Percentiles rank a stretch among this genome's conserved stretches.
Conservation (phyloP, 176 grass and related monocot species). For the Otatea glauca region DNA sequence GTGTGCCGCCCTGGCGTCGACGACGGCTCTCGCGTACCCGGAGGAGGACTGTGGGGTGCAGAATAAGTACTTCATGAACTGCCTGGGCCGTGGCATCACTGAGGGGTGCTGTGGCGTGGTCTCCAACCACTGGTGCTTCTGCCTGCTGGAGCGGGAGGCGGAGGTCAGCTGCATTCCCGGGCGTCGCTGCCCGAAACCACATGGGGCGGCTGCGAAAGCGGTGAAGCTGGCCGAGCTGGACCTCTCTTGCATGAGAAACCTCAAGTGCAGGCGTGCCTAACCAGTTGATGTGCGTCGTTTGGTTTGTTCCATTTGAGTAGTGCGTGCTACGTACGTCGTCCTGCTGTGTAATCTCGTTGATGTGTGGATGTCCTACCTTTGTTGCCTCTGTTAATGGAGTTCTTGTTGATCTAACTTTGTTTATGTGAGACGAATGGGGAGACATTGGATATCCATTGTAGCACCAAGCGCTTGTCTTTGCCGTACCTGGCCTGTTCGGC, state of each 20-base stretch:
- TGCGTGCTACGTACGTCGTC: no score
- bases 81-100: slow-evolving; percentile 15
- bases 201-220: background rate
- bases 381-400: no score
- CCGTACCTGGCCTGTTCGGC: no score
- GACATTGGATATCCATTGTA: no score
- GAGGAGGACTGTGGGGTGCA: slow-evolving; percentile 22
- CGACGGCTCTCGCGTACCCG: background rate
- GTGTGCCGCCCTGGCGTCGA: background rate
- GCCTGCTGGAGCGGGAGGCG: slow-evolving; percentile 40
- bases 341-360: no score
- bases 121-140: background rate
- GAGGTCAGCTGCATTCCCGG: slow-evolving; percentile 25
- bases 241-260: slow-evolving; percentile 36
- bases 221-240: slow-evolving; percentile 38
- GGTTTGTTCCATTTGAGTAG: no score
- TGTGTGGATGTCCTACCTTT: no score
- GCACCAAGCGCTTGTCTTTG: no score
- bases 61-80: slow-evolving; percentile 40
- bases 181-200: background rate
- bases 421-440: no score
- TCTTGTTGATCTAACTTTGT: no score
- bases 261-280: slow-evolving; percentile 31
- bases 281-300: no score
- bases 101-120: slow-evolving; percentile 31